Base-by-base conservation (phyloP, 805 yeast genomes). In the Starmerella sirachaensis region DNA sequence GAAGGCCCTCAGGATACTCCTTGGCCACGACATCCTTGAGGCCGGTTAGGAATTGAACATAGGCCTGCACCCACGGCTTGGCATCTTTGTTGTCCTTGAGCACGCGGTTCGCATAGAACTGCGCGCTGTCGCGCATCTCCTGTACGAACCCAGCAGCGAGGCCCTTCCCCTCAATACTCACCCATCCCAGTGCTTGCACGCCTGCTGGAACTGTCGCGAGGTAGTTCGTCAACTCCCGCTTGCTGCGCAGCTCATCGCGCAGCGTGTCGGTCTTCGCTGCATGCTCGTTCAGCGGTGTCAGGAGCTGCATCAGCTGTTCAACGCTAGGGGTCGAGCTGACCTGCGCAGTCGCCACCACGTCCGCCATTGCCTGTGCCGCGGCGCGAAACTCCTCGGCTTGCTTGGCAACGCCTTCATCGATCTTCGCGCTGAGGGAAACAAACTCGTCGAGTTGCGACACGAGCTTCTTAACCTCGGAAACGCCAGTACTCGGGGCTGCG, bases 81-180 rank as follows among this genome's bases (percentile, higher is more conserved):
- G 82, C 82, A 14, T 78, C 93, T 59, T 72, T 84, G 63, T 63
- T 76, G 44, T 84, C 94, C 60, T 86, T 86, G 57, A 86, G 61
- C 29, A 88, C 78, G 51, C 94, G 73, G 62, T 91, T 86, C 9
- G 93, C 72, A 85, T 96, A 91, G 62, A 91, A 91, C 57, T 79
- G 88, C 24, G 94, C 81, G 16, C 93, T 74, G 54, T 91, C 98
- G 55, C 78, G 81, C 61, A 76, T 81, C 47, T 86, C 95, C 3
- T 79, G 72, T 40, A 91, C 70, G 47, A 68, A 71, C 7, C 52
- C 51, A 12, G 79, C 72, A 1, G 96, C 94, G 4, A 83, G 74
- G 31, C 31, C 24, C 32, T 41, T 41, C 34, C 48, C 48, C 3
- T 68, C 72, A 5, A 72, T 70, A 14, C 82, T 74, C 45, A 88